phyloP scores from a whole-genome alignment of 495 filamentous ascomycete genomes.

The Acidiella bohemica region DNA sequence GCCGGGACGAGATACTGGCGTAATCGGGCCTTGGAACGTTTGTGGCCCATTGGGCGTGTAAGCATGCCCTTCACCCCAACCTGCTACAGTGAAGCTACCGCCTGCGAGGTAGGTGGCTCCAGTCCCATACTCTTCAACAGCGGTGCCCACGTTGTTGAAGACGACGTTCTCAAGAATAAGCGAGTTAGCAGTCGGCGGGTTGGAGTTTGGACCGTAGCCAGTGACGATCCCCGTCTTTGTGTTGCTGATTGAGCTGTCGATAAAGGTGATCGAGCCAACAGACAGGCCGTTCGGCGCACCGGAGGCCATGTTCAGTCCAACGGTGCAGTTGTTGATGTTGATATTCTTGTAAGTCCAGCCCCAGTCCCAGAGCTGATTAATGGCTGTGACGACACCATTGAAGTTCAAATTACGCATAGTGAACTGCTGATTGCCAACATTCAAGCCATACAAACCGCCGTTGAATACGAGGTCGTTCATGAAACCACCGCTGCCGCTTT shows the following conservation, averaged over 20 bases:
- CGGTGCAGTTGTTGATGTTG: slow-evolving; percentile 24
- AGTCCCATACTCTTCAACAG: slow-evolving; percentile 1
- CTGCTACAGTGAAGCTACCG: slow-evolving; percentile 13
- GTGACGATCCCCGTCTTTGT: slow-evolving; percentile 22
- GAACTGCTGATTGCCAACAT: slow-evolving; percentile 68
- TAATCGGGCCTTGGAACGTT: slow-evolving; percentile 17
- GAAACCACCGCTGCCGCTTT: slow-evolving; percentile 63
- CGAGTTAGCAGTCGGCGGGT: slow-evolving; percentile 19
- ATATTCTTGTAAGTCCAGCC: slow-evolving; percentile 39
- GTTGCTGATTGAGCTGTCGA: slow-evolving; percentile 26
- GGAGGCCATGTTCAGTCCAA: slow-evolving; percentile 24
- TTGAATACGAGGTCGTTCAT: slow-evolving; percentile 50
- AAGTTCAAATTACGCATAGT: slow-evolving; percentile 64
- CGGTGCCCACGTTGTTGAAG: slow-evolving; percentile 19
- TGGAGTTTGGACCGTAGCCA: slow-evolving; percentile 13
- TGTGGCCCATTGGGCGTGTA: slow-evolving; percentile 22
- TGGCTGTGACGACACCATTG: slow-evolving; percentile 45
- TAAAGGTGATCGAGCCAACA: slow-evolving; percentile 24
- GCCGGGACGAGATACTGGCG: slow-evolving; percentile 16
- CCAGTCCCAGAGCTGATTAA: slow-evolving; percentile 36
- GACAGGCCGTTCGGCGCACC: slow-evolving; percentile 15
- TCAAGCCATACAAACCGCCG: slow-evolving; percentile 53
- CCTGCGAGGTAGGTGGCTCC: slow-evolving; percentile 16
- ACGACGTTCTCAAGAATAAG: slow-evolving; percentile 29
- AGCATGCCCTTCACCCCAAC: slow-evolving; percentile 24